Base-by-base conservation (phyloP, 495 filamentous ascomycete species). In the Staphylotrichum longicolle region DNA sequence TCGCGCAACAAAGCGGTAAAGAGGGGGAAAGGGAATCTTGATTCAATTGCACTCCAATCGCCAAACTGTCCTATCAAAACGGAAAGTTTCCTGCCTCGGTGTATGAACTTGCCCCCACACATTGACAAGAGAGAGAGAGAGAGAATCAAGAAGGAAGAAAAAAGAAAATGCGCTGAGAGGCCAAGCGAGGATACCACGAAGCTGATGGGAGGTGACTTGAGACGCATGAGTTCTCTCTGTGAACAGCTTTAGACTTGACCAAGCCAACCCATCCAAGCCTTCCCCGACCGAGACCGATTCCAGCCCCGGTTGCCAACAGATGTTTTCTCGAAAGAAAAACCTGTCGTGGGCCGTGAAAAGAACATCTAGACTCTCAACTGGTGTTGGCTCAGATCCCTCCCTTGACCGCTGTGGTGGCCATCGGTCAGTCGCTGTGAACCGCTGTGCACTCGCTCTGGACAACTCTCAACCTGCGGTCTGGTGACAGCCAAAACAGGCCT, bases 1-100 rank as follows among this genome's bases (percentile, higher is more conserved):
- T 27, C 20, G 20, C 20, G 20, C 20, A 27, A 27, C 20, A 27
- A 27, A 27, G 20, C 20, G 20, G 20, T 27, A 27, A 27, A 27
- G 45, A 15, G 14, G 15, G 10, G 20, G 41, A 48, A 49, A 44
- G 35, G 54, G 39, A 50, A 61, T 15, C 42, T 75, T 69, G 71
- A 73, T 77, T 78, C 66, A 71, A 74, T 73, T 77, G 76, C 75
- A 74, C 75, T 77, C 65, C 63, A 64, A 63, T 65, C 63, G 58
- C 63, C 66, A 64, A 73, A 75, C 73, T 72, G 72, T 71, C 75
- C 71, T 77, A 75, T 78, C 70, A 33, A 56, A 56, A 62, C 44
- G 30, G 70, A 76, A 77, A 68, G 30, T 54, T 62, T 64, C 70
- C 65, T 73, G 69, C 69, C 73, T 66, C 68, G 69, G 69, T 74